A percentile compares a stretch with the other conserved stretches of the same genome.
phyloP scores from a whole-genome alignment of 169 alveolate species.

The Toxoplasma gondii region DNA sequence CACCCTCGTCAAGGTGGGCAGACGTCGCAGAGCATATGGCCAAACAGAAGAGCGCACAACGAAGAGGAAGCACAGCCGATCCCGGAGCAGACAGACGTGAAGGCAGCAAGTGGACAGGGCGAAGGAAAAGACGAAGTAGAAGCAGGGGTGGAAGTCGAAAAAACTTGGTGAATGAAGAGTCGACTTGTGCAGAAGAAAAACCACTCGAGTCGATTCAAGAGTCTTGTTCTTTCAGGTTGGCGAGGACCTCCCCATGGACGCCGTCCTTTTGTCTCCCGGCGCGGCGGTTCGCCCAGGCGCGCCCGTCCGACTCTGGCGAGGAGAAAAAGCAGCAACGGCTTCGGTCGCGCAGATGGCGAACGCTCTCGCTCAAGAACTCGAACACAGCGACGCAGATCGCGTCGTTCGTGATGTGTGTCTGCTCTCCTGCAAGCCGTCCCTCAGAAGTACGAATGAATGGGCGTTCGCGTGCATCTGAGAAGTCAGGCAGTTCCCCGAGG shows the following conservation, averaged over 20 bases:
- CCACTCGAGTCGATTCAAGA: background rate
- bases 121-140: no score
- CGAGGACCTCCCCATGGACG: background rate
- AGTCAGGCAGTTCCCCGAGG: background rate
- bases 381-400: background rate
- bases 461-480: background rate
- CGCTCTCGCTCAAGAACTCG: background rate
- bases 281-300: conserved; percentile 37
- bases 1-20: background rate
- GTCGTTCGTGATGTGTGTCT: background rate
- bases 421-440: conserved; percentile 34
- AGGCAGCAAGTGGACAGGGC: no score
- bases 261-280: background rate
- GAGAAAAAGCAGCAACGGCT: background rate
- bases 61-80: no score
- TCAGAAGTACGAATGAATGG: background rate
- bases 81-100: no score
- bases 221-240: background rate
- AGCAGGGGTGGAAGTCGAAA: no score
- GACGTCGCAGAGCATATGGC: background rate
- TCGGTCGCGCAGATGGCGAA: background rate
- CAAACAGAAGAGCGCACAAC: background rate
- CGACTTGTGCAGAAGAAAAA: background rate
- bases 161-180: no score
- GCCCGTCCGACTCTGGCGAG: background rate